These are phyloP conservation scores for Aspergillus brunneoviolaceus DNA, from an alignment of 2,329 filamentous ascomycete genomes.

Conservation along the genomic window DNA sequence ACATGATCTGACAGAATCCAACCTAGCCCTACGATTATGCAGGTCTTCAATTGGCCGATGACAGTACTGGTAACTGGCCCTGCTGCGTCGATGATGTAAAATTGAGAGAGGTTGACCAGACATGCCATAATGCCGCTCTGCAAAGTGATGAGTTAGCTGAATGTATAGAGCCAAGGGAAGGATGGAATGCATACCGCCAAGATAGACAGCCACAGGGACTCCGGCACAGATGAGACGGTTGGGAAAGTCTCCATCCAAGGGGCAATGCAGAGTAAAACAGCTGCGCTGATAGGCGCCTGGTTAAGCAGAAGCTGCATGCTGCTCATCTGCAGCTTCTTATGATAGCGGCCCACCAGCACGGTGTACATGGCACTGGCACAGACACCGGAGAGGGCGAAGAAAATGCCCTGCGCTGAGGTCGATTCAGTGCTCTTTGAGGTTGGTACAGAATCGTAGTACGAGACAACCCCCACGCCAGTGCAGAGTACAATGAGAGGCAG, in stretches of 20 bases:
- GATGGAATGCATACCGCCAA: conserved; percentile 9
- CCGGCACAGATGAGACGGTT: conserved; percentile 13
- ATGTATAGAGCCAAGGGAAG: neutral
- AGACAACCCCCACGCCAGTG: conserved; percentile 21
- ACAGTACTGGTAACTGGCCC: conserved; percentile 66
- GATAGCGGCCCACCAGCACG: conserved; percentile 21
- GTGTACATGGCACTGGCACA: conserved; percentile 23
- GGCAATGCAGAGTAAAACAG: conserved; percentile 17
- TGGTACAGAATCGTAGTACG: conserved; percentile 22
- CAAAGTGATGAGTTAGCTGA: neutral
- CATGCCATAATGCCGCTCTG: conserved; percentile 25
- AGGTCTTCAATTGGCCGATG: conserved; percentile 66
- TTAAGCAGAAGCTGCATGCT: conserved; percentile 26
- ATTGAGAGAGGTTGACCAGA: conserved; percentile 24
- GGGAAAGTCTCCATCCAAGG: conserved; percentile 20
- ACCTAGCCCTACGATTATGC: conserved; percentile 63
- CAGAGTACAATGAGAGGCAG: conserved; percentile 19
- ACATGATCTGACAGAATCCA: conserved; percentile 43
- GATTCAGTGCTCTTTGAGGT: conserved; percentile 12
- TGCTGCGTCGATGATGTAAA: conserved; percentile 30
- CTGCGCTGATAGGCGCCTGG: conserved; percentile 21
- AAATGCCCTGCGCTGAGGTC: conserved; percentile 16
- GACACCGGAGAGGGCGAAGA: conserved; percentile 22
- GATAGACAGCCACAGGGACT: conserved; percentile 19
- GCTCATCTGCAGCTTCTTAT: conserved; percentile 20